Base-by-base conservation (phyloP, 2,329 filamentous ascomycete species). In the Colletotrichum sp. region DNA sequence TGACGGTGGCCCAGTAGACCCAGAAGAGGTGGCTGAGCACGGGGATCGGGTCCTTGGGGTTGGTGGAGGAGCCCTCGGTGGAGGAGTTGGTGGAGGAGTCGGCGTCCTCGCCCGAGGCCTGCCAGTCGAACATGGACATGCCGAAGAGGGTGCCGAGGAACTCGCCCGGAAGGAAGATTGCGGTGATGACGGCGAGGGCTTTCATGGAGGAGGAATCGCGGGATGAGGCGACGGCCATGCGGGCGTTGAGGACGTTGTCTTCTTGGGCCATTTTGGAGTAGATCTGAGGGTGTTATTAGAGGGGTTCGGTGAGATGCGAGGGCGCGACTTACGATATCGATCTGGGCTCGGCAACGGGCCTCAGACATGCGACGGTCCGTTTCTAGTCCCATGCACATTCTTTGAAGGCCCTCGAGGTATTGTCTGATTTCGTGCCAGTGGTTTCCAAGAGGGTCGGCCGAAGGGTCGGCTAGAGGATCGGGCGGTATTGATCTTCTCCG, bases 221-320 rank as follows among this genome's bases (percentile, higher is more conserved):
- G 2, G 84, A 83, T 3, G 84, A 85, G 4, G 85, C 81, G 3
- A 86, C 85, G 4, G 85, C 84, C 85, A 86, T 86, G 18, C 85
- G 81, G 6, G 85, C 85, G 68, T 86, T 86, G 66, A 88, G 83
- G 32, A 87, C 86, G 77, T 88, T 88, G 78, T 88, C 87, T 74
- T 88, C 87, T 77, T 88, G 87, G 5, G 87, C 87, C 85, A 88
- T 88, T 78, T 88, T 88, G 77, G 85, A 87, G 81, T 88, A 88
- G 74, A 88, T 88, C 85, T 86, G 63, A 1, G 18, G 2, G 6
- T 24, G 26, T 79, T 3, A 12, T 26, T 28, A 12, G 3, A 7
- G 26, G 8, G 3, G 30, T 2, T 3, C 6, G 8, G 36, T 24
- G 16, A 4, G 6, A 2, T n/a, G 8, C 3, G 2, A 28, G 12